Conservation (phyloP, 352 stramenopile genomes). For the Phytophthora uliginosa region DNA sequence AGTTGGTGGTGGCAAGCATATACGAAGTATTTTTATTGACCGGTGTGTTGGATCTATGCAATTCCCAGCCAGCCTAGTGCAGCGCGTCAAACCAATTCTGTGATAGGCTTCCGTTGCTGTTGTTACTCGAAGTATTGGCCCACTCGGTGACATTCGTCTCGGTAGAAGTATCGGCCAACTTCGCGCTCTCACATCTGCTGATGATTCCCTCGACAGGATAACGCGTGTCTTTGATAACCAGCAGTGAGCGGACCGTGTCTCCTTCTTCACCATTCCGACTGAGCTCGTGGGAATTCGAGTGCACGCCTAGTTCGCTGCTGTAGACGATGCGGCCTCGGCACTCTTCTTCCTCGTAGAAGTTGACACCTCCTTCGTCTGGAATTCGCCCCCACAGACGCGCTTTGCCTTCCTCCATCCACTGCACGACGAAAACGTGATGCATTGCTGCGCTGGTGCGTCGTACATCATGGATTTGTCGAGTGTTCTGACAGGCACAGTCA, state of each 20-base stretch:
- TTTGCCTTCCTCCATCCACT: not conserved
- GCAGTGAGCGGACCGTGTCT: conserved; percentile 6
- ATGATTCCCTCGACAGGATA: not conserved
- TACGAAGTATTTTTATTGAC: conserved; percentile 15
- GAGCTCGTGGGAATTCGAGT: not conserved
- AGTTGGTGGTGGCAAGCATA: conserved; percentile 25
- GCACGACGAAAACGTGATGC: not conserved
- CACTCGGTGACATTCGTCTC: not conserved
- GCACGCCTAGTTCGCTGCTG: not conserved
- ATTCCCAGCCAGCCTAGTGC: not conserved
- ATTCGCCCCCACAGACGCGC: conserved; percentile 8
- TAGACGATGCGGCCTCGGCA: conserved; percentile 4
- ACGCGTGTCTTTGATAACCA: conserved; percentile 1
- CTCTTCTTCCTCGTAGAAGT: conserved; percentile 8
- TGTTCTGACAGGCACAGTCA: not conserved
- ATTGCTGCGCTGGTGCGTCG: conserved; percentile 10
- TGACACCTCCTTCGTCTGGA: not conserved
- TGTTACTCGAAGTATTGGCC: not conserved
- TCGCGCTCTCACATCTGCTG: conserved; percentile 5
- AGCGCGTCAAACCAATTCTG: not conserved
- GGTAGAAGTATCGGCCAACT: not conserved
- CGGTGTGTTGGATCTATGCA: too few relatives aligned
- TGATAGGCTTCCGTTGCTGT: not conserved
- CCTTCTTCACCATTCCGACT: not conserved
- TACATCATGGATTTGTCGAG: conserved; percentile 8